Evolutionary conservation across 1,284 basidiomycete species (phyloP), one percentile per base, ranked within the genome.

Genomic region (Trametes hirsuta): DNA sequence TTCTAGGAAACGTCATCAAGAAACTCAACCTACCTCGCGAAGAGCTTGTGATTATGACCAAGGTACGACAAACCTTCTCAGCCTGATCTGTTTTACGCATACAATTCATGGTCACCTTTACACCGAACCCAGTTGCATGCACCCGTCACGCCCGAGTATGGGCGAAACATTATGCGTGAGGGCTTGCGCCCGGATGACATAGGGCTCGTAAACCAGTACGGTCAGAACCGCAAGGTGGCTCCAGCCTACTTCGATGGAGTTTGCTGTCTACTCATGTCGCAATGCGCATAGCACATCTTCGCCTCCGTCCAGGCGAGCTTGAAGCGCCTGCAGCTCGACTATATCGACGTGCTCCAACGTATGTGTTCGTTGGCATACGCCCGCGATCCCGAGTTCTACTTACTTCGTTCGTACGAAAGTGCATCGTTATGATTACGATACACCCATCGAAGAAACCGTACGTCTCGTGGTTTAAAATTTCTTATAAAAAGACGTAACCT

Each of bases 1-100:
- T 92, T 61, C 79, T 94, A 40, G 92, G 93, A 5, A 88, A 89
- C 65, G 93, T 90, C 1, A 88, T 95, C 75, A 90, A 89, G 68
- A 69, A 87, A 65, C 80, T 85, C 60, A 75, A 87, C 25, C 79
- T 94, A 14, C 88, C 89, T 18, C 84, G 92, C 12, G 86, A 88
- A 30, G 86, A 89, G 66, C 84, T 93, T 34, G 90, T 93, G 12
- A 82, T 93, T 34, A 79, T 93, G 78, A 92, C 90, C 40, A 93
- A 94, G 77, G 86, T 85, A 3, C 11, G 36, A 15, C 30, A 30
- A 30, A 11, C 11, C 5, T 9, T 10, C 24, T 6, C 30, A 1
- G 30, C 1, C 30, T 30, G 30, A 5, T 30, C 30, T 30, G 30
- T 5, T 1, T 1, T 30, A 30, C 36, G 15, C 15, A 11, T 6